These are phyloP conservation scores for Cladosporium sp. DNA, from an alignment of 2,329 filamentous ascomycete genomes.

Conservation along the genomic window DNA sequence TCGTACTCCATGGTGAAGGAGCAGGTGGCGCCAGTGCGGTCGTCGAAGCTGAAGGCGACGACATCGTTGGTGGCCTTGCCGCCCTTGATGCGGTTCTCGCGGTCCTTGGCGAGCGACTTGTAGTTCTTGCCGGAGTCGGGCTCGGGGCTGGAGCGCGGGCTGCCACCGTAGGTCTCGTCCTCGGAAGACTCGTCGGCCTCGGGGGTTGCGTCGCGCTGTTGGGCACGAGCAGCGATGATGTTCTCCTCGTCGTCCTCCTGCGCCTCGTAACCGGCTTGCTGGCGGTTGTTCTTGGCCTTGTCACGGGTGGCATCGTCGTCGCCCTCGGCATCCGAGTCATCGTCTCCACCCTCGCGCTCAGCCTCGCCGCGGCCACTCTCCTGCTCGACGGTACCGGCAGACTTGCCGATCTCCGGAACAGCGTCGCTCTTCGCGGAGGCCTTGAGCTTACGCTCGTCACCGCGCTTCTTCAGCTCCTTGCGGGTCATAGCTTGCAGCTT, in stretches of 20 bases:
- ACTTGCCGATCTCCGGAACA: constrained; percentile 67
- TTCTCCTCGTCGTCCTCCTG: constrained; percentile 90
- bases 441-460: constrained; percentile 50
- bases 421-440: constrained; percentile 54
- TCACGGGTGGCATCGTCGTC: constrained; percentile 55
- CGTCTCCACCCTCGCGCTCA: constrained; percentile 51
- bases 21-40: constrained; percentile 65
- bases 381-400: constrained; percentile 51
- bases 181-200: constrained; percentile 56
- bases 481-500: constrained; percentile 63
- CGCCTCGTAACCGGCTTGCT: constrained; percentile 80
- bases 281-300: constrained; percentile 69
- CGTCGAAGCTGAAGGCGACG: constrained; percentile 73
- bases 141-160: constrained; percentile 34
- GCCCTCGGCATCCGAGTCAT: constrained; percentile 59
- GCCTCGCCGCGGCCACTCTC: constrained; percentile 37
- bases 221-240: constrained; percentile 59
- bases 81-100: constrained; percentile 59
- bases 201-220: constrained; percentile 52
- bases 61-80: constrained; percentile 55
- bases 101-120: constrained; percentile 35
- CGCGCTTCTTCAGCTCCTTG: constrained; percentile 74
- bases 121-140: constrained; percentile 37
- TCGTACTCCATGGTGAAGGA: constrained; percentile 79
- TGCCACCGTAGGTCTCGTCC: constrained; percentile 49